A percentile compares a stretch with the other conserved stretches of the same genome.
phyloP scores from a whole-genome alignment of 2,329 filamentous ascomycete genomes.

The Colletotrichum lini region DNA sequence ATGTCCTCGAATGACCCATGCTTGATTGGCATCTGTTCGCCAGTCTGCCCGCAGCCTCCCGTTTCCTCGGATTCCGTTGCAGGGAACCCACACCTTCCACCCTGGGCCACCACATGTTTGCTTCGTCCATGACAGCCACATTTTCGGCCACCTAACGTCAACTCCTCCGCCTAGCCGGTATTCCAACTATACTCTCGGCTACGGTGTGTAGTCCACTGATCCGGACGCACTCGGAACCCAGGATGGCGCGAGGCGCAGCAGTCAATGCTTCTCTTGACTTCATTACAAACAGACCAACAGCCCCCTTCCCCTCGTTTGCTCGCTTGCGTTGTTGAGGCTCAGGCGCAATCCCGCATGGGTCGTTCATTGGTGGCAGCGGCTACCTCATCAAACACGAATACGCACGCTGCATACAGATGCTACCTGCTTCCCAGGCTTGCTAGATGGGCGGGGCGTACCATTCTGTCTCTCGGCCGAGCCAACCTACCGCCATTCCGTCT shows the following conservation, averaged over 20 bases:
- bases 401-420: not conserved
- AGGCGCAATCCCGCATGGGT: not conserved
- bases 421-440: not conserved
- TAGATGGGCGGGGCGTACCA: not conserved
- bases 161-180: not conserved
- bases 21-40: not conserved
- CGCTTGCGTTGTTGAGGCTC: not conserved
- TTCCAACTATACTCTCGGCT: not conserved
- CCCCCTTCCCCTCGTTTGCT: not conserved
- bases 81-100: slow-evolving; percentile 19
- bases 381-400: slow-evolving; percentile 32
- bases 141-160: slow-evolving; percentile 14
- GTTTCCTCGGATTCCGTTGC: slow-evolving; percentile 30
- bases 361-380: slow-evolving; percentile 12
- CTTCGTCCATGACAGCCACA: slow-evolving; percentile 36
- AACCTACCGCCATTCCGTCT: not conserved
- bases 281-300: too few species aligned
- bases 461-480: slow-evolving; percentile 29
- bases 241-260: slow-evolving; percentile 5
- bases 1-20: slow-evolving; percentile 1
- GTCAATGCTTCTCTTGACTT: not conserved
- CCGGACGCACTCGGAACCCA: not conserved
- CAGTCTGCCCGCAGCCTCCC: not conserved
- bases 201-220: too few species aligned
- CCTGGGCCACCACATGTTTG: not conserved